phyloP scores from a whole-genome alignment of 352 stramenopile species.

The Sclerospora graminicola region DNA sequence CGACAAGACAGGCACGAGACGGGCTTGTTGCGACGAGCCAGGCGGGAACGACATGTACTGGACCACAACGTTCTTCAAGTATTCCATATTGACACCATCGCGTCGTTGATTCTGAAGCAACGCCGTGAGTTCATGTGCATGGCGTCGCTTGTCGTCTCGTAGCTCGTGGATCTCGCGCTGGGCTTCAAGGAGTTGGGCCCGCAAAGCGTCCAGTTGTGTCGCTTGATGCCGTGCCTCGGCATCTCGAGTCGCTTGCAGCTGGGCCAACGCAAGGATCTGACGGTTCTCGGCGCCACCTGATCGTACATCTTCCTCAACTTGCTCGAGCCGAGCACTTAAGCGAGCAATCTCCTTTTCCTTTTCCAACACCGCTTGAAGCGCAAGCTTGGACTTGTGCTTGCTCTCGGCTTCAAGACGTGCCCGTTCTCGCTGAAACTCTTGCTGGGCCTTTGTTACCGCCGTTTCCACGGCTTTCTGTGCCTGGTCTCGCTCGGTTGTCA shows the following conservation, averaged over 20 bases:
- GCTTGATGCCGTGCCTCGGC: constrained; percentile 48
- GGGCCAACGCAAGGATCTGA: constrained; percentile 82
- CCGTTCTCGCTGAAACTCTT: constrained; percentile 39
- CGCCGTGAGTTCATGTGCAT: constrained; percentile 59
- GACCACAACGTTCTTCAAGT: constrained; percentile 86
- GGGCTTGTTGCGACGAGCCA: constrained; percentile 66
- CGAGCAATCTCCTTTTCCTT: constrained; percentile 69
- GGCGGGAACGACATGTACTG: constrained; percentile 86
- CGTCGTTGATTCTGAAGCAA: constrained; percentile 75
- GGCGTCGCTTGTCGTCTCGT: constrained; percentile 39
- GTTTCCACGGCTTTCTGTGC: constrained; percentile 21
- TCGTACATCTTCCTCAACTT: constrained; percentile 79
- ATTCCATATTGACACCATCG: constrained; percentile 86
- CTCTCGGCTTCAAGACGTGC: constrained; percentile 65
- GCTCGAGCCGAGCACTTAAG: constrained; percentile 37
- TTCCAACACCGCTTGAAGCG: constrained; percentile 61
- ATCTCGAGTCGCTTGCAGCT: constrained; percentile 77
- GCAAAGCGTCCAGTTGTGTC: constrained; percentile 42
- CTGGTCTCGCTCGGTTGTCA: constrained; percentile 26
- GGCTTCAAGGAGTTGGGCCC: constrained; percentile 29
- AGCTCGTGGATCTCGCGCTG: constrained; percentile 43
- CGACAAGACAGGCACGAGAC: constrained; percentile 73
- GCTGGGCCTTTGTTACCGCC: constrained; percentile 32
- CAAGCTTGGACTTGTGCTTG: constrained; percentile 82
- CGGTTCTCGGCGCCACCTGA: constrained; percentile 76